Conservation (phyloP, 2,329 filamentous ascomycete species). For the Paramyrothecium sp. region DNA sequence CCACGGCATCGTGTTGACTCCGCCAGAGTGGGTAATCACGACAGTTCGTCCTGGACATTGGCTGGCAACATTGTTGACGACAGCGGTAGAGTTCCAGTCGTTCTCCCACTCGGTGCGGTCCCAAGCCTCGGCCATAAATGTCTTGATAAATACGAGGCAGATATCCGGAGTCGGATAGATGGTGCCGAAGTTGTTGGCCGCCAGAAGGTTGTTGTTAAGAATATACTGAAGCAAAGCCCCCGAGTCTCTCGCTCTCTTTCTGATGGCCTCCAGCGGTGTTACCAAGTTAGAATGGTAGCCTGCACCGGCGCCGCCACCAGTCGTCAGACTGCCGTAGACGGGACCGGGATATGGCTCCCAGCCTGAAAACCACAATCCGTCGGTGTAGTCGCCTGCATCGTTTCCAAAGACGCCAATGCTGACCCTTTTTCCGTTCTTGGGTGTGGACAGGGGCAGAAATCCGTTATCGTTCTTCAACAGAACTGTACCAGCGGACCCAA, state of each 20-base stretch:
- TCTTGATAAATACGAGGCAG: not conserved
- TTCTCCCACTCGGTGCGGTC: not conserved
- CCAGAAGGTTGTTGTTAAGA: not conserved
- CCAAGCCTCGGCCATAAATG: not conserved
- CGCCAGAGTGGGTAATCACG: not conserved
- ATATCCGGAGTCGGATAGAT: not conserved
- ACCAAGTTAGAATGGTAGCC: not conserved
- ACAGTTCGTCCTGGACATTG: no score
- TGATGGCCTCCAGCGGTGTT: not conserved
- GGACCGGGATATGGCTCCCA: not conserved
- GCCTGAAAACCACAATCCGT: not conserved
- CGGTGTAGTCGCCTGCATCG: not conserved
- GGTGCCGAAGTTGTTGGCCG: not conserved
- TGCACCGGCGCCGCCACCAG: not conserved
- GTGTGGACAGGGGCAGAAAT: constrained; percentile 56
- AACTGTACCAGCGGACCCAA: no score
- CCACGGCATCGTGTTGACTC: not conserved
- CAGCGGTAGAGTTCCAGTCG: not conserved
- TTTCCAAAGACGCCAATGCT: not conserved
- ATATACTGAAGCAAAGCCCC: not conserved
- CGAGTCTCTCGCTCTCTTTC: not conserved
- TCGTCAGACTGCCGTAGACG: not conserved
- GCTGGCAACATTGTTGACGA: not conserved
- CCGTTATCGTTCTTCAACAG: constrained; percentile 26
- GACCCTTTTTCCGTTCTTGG: constrained; percentile 63